Base-by-base conservation (phyloP, 805 yeast species). In the Zygosaccharomyces siamensis region DNA sequence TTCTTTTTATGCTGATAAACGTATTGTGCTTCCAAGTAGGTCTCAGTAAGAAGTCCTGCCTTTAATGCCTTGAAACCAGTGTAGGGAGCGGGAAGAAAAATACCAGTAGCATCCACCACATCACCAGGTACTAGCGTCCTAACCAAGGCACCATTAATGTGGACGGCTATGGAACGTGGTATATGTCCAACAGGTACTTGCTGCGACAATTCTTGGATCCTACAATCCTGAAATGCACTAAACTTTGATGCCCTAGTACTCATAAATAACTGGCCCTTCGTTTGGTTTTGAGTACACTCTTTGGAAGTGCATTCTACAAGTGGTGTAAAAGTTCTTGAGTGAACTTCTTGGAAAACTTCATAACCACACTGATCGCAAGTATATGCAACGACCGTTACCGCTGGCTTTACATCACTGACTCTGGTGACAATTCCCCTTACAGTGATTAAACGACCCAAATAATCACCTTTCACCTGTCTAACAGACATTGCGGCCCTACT, bases 171-270 rank as follows among this genome's bases (percentile, higher is more conserved):
- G 27, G 89, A 72, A 61, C 99, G 79, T 43, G 99, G 99, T 54
- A 93, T 93, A 67, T 92, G 97, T 46, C 99, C 99, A 26, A 90
- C 92, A 0, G 99, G 99, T 14, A 93, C 99, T 71, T 93, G 99
- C 56, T 84, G 84, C 4, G 98, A 87, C 64, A 92, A 73, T 69
- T 93, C 99, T 72, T 93, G 99, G 53, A 93, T 77, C 61, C 88
- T 84, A 48, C 90, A 93, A 61, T 93, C 99, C 72, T 93, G 99
- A 76, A 90, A 93, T 5, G 96, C 87, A 47, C 85, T 77, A 62
- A 95, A 93, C 70, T 93, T 93, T 28, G 97, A 89, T 2, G 99
- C 99, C 60, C 99, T 79, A 10, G 98, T 89, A 39, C 92, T 80
- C 80, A 90, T 86, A 67, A 86, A 89, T 45, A 93, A 74, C 71